phyloP scores from a whole-genome alignment of 345 rosid genomes.

The Salix udensis region DNA sequence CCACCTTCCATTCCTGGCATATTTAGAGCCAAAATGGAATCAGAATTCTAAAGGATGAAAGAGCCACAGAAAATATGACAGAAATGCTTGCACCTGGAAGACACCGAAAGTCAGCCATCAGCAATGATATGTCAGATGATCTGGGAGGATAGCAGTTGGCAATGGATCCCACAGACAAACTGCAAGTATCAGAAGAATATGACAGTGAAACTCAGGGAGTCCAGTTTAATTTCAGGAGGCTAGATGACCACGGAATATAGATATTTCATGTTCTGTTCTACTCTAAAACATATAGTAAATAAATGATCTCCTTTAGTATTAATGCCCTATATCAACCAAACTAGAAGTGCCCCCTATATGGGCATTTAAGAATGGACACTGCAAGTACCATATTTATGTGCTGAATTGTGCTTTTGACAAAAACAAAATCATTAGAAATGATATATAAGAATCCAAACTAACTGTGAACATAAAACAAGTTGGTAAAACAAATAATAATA shows the following conservation, averaged over 20 bases:
- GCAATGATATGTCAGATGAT: constrained; percentile 50
- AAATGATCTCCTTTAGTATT: background rate
- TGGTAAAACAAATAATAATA: constrained; percentile 25
- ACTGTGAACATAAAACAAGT: constrained; percentile 5
- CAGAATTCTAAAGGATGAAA: constrained; percentile 17
- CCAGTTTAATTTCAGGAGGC: background rate
- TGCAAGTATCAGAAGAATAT: constrained; percentile 35
- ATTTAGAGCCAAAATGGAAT: constrained; percentile 13
- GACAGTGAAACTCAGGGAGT: constrained; percentile 7
- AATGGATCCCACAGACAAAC: constrained; percentile 75
- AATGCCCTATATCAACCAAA: background rate
- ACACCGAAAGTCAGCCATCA: constrained; percentile 93
- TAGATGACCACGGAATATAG: background rate
- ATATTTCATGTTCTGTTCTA: background rate
- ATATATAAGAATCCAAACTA: constrained; percentile 5
- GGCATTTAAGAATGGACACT: background rate
- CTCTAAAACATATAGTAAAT: background rate
- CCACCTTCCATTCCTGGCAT: constrained; percentile 86
- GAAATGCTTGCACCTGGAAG: constrained; percentile 70
- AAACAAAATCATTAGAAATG: background rate
- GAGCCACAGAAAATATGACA: constrained; percentile 15
- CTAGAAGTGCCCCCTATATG: background rate
- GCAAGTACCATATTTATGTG: background rate
- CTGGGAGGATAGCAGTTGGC: constrained; percentile 70
- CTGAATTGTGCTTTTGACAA: background rate